These are phyloP conservation scores for Geranomyces variabilis DNA, from an alignment of 192 early-diverging fungal genomes.

Conservation along the genomic window DNA sequence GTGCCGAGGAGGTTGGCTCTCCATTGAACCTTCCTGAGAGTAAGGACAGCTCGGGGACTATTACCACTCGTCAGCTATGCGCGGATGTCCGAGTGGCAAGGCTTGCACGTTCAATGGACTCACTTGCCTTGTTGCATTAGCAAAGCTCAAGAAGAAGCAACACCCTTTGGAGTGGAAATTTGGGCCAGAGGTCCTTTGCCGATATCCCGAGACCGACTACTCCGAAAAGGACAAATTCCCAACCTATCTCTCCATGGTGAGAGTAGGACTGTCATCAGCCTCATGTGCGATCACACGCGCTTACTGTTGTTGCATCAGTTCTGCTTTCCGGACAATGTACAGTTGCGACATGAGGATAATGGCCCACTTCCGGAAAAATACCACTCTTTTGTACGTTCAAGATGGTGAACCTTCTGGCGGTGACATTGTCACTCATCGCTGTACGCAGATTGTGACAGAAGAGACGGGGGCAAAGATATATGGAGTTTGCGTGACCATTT, in stretches of 20 bases:
- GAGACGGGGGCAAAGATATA: constrained; percentile 45
- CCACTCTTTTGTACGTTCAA: constrained; percentile 56
- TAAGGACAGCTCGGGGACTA: not conserved
- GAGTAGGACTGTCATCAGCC: not conserved
- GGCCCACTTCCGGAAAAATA: constrained; percentile 45
- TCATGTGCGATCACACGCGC: not conserved
- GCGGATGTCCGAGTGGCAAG: no score
- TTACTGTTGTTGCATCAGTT: constrained; percentile 40
- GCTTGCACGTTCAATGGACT: not conserved
- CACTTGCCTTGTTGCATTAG: constrained; percentile 17
- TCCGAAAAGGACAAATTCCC: constrained; percentile 46
- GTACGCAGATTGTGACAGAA: constrained; percentile 48
- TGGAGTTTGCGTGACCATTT: constrained; percentile 50
- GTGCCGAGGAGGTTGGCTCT: not conserved
- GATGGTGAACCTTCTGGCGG: not conserved
- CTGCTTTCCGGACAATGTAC: constrained; percentile 57
- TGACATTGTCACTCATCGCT: not conserved
- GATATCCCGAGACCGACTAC: constrained; percentile 51
- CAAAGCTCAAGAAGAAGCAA: constrained; percentile 28
- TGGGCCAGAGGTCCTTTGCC: constrained; percentile 33
- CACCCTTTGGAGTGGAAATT: constrained; percentile 54
- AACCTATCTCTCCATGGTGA: constrained; percentile 48
- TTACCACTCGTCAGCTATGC: no score
- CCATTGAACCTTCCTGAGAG: constrained; percentile 25
- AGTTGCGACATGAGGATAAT: constrained; percentile 34